phyloP scores from a whole-genome alignment of 495 filamentous ascomycete species.

The Penicillium daleae region DNA sequence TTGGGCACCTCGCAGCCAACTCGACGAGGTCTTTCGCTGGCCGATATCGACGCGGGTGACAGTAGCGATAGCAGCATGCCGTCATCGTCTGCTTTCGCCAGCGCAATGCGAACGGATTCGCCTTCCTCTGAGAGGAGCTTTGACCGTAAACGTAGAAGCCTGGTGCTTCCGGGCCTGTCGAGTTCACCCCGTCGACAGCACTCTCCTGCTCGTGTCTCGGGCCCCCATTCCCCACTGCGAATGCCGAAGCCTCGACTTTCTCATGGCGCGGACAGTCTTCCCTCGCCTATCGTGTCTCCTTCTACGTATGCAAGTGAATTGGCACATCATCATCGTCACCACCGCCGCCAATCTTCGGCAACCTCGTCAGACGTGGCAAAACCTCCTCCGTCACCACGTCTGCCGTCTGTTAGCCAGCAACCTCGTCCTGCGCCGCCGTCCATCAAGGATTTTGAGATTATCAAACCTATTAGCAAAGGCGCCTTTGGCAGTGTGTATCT shows the following conservation, averaged over 20 bases:
- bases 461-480: slow-evolving; percentile 98
- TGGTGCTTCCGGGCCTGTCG: slow-evolving; percentile 73
- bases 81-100: slow-evolving; percentile 69
- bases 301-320: slow-evolving; percentile 81
- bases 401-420: slow-evolving; percentile 71
- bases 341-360: slow-evolving; percentile 90
- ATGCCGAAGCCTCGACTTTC: slow-evolving; percentile 84
- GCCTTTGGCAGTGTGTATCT: slow-evolving; percentile 98
- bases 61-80: slow-evolving; percentile 89
- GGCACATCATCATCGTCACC: slow-evolving; percentile 66
- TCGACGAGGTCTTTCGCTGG: slow-evolving; percentile 70
- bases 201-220: slow-evolving; percentile 74
- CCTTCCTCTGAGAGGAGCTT: slow-evolving; percentile 85
- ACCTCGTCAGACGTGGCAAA: slow-evolving; percentile 71
- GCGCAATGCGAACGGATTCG: slow-evolving; percentile 77
- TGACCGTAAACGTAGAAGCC: slow-evolving; percentile 80
- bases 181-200: slow-evolving; percentile 79
- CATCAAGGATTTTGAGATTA: slow-evolving; percentile 99
- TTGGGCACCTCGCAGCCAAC: slow-evolving; percentile 64
- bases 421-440: slow-evolving; percentile 87
- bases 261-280: slow-evolving; percentile 70
- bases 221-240: slow-evolving; percentile 84
- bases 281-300: slow-evolving; percentile 88
- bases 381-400: slow-evolving; percentile 78
- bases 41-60: slow-evolving; percentile 76